Percentiles rank a stretch among this genome's conserved stretches.
Evolutionary conservation across 2,329 filamentous ascomycete species (phyloP).

Genomic region (Ustulina deusta): DNA sequence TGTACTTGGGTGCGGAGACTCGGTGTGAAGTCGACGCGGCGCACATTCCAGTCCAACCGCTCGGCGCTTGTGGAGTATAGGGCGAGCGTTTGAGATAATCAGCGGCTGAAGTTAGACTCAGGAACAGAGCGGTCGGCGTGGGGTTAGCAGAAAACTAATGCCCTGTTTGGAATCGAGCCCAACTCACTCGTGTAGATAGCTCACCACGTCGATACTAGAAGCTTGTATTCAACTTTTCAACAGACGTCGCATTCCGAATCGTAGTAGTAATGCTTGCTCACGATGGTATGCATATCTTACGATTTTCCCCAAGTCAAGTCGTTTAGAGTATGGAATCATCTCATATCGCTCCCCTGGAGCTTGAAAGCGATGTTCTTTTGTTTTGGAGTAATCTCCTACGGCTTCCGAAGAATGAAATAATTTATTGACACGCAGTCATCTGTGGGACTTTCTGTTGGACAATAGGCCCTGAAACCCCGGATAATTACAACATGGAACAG

Average conservation of each 20-base stretch:
- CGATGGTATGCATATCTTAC: not conserved
- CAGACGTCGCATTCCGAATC: slow-evolving; percentile 4
- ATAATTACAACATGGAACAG: not conserved
- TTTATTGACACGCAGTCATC: slow-evolving; percentile 8
- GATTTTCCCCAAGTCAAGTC: not conserved
- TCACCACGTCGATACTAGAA: not conserved
- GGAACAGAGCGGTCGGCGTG: not conserved
- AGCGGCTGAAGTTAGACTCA: not conserved
- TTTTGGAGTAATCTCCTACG: slow-evolving; percentile 4
- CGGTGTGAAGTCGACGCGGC: not conserved
- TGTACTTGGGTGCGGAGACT: slow-evolving; percentile 10
- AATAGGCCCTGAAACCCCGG: not conserved
- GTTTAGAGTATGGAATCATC: not conserved
- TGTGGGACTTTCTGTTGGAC: not conserved
- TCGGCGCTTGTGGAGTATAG: not conserved
- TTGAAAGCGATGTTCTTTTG: slow-evolving; percentile 9
- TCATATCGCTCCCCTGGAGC: not conserved
- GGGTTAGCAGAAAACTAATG: no score
- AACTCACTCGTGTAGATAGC: no score
- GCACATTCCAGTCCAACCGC: not conserved
- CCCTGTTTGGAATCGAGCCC: no score
- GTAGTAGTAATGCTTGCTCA: not conserved
- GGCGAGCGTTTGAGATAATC: not conserved
- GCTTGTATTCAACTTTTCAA: not conserved
- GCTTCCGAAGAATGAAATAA: not conserved